Conservation (phyloP, 257 asterid genomes). For the Nicotiana tabacum region DNA sequence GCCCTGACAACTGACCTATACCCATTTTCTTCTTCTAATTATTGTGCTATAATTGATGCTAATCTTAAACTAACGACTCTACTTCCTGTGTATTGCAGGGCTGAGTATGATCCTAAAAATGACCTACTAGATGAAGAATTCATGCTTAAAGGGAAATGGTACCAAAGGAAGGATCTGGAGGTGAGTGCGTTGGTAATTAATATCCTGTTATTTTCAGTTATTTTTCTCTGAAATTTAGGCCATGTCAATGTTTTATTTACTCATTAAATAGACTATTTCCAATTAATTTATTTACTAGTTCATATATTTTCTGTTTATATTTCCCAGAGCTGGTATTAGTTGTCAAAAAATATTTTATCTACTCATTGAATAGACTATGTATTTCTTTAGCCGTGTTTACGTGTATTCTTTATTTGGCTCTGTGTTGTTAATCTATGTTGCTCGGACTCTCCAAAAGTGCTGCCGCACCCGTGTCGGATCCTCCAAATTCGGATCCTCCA, state of each 20-base stretch:
- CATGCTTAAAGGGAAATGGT: conserved; percentile 75
- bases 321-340: too few relatives aligned
- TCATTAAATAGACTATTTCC: neutral
- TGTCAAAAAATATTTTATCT: neutral
- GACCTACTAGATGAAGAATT: conserved; percentile 82
- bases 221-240: neutral
- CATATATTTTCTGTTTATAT: too few relatives aligned
- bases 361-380: neutral
- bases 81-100: conserved; percentile 45
- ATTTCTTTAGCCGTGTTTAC: neutral
- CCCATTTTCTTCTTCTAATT: neutral
- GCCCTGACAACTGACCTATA: neutral
- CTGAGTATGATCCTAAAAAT: conserved; percentile 82
- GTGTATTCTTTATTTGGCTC: neutral
- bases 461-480: too few relatives aligned
- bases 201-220: neutral
- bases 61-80: neutral
- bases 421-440: neutral
- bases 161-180: conserved; percentile 86
- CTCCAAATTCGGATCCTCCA: too few relatives aligned
- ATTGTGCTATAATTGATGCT: neutral
- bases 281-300: too few relatives aligned
- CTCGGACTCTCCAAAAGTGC: too few relatives aligned
- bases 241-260: neutral
- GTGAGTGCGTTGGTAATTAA: conserved; percentile 22